Evolutionary conservation across 2,329 filamentous ascomycete species (phyloP).

Genomic region (Paraphoma chrysanthemicola): DNA sequence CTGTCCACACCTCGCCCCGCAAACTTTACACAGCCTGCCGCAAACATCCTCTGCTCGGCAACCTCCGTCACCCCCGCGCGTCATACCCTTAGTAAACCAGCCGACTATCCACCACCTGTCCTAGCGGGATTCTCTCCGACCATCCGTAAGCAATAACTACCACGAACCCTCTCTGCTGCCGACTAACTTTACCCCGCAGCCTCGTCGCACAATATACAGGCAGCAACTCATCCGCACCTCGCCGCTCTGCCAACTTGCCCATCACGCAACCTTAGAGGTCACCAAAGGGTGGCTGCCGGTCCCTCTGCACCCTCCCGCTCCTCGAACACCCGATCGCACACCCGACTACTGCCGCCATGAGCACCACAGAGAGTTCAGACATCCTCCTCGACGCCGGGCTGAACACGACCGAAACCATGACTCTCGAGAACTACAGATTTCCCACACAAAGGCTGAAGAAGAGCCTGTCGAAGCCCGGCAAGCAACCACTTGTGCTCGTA

Average conservation of each 20-base stretch:
- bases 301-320: constrained; percentile 7
- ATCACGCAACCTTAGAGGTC: constrained; percentile 12
- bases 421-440: constrained; percentile 64
- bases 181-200: constrained; percentile 23
- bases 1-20: not conserved
- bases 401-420: constrained; percentile 36
- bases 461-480: constrained; percentile 61
- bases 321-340: constrained; percentile 1
- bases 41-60: constrained; percentile 5
- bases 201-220: constrained; percentile 6
- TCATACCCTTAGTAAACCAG: constrained; percentile 15
- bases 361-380: constrained; percentile 26
- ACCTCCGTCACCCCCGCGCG: constrained; percentile 23
- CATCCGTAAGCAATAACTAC: constrained; percentile 21
- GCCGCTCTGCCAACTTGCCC: not conserved
- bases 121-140: constrained; percentile 1
- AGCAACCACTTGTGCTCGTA: constrained; percentile 70
- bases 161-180: constrained; percentile 19
- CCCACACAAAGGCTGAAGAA: constrained; percentile 66
- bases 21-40: not conserved
- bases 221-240: constrained; percentile 6
- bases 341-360: constrained; percentile 24
- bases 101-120: not conserved
- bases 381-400: constrained; percentile 31
- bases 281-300: constrained; percentile 14